These are phyloP conservation scores for Xylariales sp. DNA, from an alignment of 2,329 filamentous ascomycete species.

Conservation along the genomic window DNA sequence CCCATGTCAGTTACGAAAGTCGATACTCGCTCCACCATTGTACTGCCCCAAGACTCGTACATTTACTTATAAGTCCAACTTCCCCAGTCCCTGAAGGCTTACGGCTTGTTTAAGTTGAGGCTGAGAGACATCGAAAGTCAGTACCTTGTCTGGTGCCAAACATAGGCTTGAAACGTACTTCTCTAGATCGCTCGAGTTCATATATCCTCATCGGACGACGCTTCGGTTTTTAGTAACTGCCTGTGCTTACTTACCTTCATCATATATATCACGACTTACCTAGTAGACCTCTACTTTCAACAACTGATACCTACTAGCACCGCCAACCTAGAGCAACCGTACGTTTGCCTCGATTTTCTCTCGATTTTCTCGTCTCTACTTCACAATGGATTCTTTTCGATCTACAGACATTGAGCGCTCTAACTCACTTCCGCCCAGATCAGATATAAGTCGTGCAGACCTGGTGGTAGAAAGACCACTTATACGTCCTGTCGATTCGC, in stretches of 20 bases:
- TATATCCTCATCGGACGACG: constrained; percentile 38
- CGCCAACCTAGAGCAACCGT: constrained; percentile 31
- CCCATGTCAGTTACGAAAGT: constrained; percentile 36
- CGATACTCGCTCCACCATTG: constrained; percentile 37
- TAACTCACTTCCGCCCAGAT: constrained; percentile 53
- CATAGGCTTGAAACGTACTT: constrained; percentile 40
- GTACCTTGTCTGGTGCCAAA: constrained; percentile 43
- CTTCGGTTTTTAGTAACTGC: constrained; percentile 24
- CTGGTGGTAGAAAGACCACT: constrained; percentile 41
- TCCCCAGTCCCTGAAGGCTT: constrained; percentile 41
- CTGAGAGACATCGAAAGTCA: constrained; percentile 46
- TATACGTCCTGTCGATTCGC: constrained; percentile 43
- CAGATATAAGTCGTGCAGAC: constrained; percentile 48
- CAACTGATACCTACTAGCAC: constrained; percentile 12
- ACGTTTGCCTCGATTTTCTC: constrained; percentile 47
- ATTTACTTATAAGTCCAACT: constrained; percentile 46
- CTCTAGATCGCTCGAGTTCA: constrained; percentile 39
- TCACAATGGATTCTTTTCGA: constrained; percentile 48
- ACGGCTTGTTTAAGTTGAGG: constrained; percentile 44
- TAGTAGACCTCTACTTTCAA: constrained; percentile 16
- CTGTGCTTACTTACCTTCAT: constrained; percentile 30
- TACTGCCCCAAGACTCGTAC: constrained; percentile 37
- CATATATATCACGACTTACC: constrained; percentile 31
- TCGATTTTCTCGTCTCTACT: constrained; percentile 41
- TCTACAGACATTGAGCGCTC: constrained; percentile 46